Base-by-base conservation (phyloP, 352 stramenopile species). In the Phytophthora palmivora region DNA sequence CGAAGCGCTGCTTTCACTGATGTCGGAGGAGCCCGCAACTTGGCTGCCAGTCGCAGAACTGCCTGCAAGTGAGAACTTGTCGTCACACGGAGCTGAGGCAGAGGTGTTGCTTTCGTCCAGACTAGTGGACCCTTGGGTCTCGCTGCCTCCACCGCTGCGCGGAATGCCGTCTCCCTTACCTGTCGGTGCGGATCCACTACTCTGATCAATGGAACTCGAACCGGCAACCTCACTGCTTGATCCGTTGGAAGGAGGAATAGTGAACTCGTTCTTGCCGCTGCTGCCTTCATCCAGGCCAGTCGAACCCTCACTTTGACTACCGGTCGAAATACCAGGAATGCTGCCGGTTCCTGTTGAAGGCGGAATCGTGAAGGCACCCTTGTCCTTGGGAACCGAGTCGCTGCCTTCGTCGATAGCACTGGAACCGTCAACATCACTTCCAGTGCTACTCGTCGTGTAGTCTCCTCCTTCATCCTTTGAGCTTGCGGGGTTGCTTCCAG, bases 381-480 rank as follows among this genome's bases (percentile, higher is more conserved):
- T 51, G 37, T 34, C 41, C 26, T 44, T 42, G 4, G 58, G 44
- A 15, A 37, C 26, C 1, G 49, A 60, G 5, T 28, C 32, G 15
- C 58, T 66, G 32, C 47, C 43, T 26, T 59, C 42, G 16, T 58
- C 46, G 30, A 58, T 52, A 2, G 46, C 16, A n/a, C 39, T 65
- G 3, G 57, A 58, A 8, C 46, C 57, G 7, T 47, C 38, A 10
- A 64, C 46, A 5, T 39, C 37, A 44, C 45, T 64, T 37, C 56
- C 45, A 22, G 37, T 15, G 4, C 37, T 33, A 18, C 37, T 57
- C 18, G 45, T 33, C 11, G 21, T 48, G 30, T 50, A 67, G 34
- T 55, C 48, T 19, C 42, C 41, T 1, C 49, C 49, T 53, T 55
- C 49, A 36, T 60, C 18, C 7, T 33, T 46, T 3, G 58, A 59